Base-by-base conservation (phyloP, 1,139 yeast species). In the Candida sp. region DNA sequence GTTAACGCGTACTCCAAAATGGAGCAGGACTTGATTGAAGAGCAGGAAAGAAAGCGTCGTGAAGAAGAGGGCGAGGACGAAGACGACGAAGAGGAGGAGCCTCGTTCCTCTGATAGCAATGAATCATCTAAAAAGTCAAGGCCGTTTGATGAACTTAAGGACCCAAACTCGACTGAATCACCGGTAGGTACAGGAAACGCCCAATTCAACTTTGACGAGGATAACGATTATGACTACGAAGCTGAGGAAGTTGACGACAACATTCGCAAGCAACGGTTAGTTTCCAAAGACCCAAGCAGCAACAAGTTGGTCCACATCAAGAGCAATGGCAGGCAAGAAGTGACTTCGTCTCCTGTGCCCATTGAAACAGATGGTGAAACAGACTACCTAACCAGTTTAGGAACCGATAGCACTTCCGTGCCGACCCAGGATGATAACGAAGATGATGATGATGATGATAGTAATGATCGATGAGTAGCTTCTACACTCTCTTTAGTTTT, bases 391-490 rank as follows among this genome's bases (percentile, higher is more conserved):
- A 38, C 74, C 3, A 60, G 68, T 42, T 55, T 67, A 23, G 66
- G 83, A 51, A 58, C 67, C 37, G 87, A 82, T 54, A 80, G 86
- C 3, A 78, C 77, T 60, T 73, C 85, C 65, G 84, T 87, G 0
- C 69, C 85, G 46, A 80, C 85, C 2, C 78, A 78, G 58, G 88
- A 28, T 28, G 8, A 28, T 28, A 8, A 28, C 8, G 31, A 28
- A 6, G 31, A 28, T 28, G 31, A 28, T 8, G 31, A 83, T 58
- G 88, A 83, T 68, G 94, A 86, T 62, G 94, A 87, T 63, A 86
- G 88, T 65, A 89, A 86, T 60, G 94, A 87, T 51, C 31, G 42
- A 25, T 48, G 39, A 23, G 48, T 26, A 28, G 31, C 8, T 28
- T 28, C 31, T 28, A 28, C 8, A 28, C 31, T 6, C 8, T 28